Percentiles rank a stretch among this genome's conserved stretches.
phyloP scores from a whole-genome alignment of 2,329 filamentous ascomycete genomes.

The Aspergillus sp. region DNA sequence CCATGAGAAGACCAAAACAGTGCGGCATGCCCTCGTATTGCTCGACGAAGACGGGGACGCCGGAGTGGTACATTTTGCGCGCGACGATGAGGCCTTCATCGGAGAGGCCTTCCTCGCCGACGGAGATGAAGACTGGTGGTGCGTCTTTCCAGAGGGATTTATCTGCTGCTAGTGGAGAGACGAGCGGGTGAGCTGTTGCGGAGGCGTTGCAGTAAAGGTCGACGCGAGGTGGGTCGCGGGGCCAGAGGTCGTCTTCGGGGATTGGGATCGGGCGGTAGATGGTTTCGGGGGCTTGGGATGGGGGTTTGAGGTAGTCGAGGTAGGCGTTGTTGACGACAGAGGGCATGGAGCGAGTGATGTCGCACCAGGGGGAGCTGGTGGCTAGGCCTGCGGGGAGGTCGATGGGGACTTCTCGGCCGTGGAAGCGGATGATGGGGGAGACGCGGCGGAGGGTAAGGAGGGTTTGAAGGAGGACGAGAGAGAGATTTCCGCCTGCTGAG shows the following conservation, averaged over 20 bases:
- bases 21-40: conserved; percentile 43
- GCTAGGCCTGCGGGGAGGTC: conserved; percentile 37
- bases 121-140: conserved; percentile 36
- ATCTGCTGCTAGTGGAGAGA: conserved; percentile 31
- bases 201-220: conserved; percentile 37
- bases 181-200: conserved; percentile 34
- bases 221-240: conserved; percentile 34
- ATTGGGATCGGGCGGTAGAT: conserved; percentile 21
- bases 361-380: conserved; percentile 37
- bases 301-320: conserved; percentile 35
- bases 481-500: conserved; percentile 41
- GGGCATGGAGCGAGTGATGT: conserved; percentile 38
- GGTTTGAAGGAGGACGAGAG: conserved; percentile 35
- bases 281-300: conserved; percentile 15
- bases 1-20: conserved; percentile 52
- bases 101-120: conserved; percentile 37
- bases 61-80: conserved; percentile 33
- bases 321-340: conserved; percentile 31
- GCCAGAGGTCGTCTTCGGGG: conserved; percentile 35
- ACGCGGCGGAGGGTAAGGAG: conserved; percentile 35
- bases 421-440: conserved; percentile 31
- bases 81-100: conserved; percentile 37
- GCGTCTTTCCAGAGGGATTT: conserved; percentile 34
- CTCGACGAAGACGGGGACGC: conserved; percentile 32
- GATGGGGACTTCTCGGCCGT: conserved; percentile 33